Evolutionary conservation across 2,329 filamentous ascomycete species (phyloP), one percentile per base, ranked within the genome.

Genomic region (Parastagonospora nodorum): DNA sequence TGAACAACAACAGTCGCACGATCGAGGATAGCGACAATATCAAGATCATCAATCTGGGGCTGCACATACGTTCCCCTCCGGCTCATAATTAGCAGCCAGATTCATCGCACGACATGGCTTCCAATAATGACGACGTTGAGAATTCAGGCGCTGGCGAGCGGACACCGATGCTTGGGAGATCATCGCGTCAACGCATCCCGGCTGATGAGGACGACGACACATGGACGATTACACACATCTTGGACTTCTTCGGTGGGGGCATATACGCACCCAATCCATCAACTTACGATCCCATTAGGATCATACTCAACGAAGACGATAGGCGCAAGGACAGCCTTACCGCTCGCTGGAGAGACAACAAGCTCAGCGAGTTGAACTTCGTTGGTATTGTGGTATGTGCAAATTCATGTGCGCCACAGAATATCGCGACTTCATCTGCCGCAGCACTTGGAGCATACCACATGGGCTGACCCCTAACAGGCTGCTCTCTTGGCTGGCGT

Each of bases 301-400:
- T 71, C 12, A 32, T 76, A n/a, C 63, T 76, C 11, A 75, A 75
- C 29, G 58, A 72, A n/a, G 66, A 71, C 29, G 16, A 41, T 11
- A 49, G 66, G 14, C 66, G 75, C 47, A 63, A 62, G 33, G 68
- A 77, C 44, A 51, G 63, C 9, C 59, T 77, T 11, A 77, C 75
- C 0, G 51, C 69, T 12, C 55, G 53, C 44, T 77, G 75, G 75
- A 63, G 66, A 29, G 72, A 75, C 41, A 71, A 75, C 52, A 75
- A 73, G 47, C 51, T 77, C 3, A 66, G 71, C 45, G 75, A 77
- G 48, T 58, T 77, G 24, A 76, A 67, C 52, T 77, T 77, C 38
- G 67, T 77, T 9, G 75, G 75, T 42, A 69, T 76, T 37, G 74
- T 77, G 48, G 71, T 73, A 67, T 8, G 69, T 69, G 27, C 31